Percentiles rank a stretch among this genome's conserved stretches.
These are phyloP conservation scores for Daldinia grandis DNA, from an alignment of 495 filamentous ascomycete genomes.

Conservation along the genomic window DNA sequence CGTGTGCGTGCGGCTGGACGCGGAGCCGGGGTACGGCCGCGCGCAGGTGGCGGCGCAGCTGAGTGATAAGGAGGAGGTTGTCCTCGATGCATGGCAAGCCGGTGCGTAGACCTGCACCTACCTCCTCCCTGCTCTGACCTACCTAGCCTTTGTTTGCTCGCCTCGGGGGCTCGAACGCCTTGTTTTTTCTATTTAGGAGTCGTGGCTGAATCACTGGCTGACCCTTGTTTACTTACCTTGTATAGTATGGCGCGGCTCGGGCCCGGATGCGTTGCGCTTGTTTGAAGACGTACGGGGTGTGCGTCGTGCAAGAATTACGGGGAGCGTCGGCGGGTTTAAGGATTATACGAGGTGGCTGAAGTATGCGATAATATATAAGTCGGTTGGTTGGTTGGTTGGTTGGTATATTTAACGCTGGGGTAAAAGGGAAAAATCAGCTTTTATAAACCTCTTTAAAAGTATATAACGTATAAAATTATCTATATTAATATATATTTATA, in stretches of 20 bases:
- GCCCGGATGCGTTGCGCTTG: conserved; percentile 50
- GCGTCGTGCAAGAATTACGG: conserved; percentile 50
- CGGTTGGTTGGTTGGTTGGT: no score
- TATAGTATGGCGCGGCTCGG: conserved; percentile 48
- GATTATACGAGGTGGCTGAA: conserved; percentile 58
- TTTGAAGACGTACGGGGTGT: conserved; percentile 64
- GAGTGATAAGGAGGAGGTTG: conserved; percentile 53
- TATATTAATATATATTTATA: no score
- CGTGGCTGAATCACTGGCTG: neutral
- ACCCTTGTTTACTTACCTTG: neutral
- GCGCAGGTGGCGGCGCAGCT: conserved; percentile 47
- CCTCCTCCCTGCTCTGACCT: neutral
- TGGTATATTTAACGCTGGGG: no score
- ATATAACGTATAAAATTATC: no score
- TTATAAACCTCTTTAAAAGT: no score
- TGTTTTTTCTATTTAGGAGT: neutral
- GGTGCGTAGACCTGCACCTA: conserved; percentile 6
- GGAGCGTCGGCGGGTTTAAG: conserved; percentile 52
- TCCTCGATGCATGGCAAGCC: conserved; percentile 57
- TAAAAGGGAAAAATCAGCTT: no score
- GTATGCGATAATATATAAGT: conserved; percentile 54
- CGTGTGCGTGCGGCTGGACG: conserved; percentile 58
- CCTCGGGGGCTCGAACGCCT: neutral
- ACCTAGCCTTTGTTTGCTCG: neutral
- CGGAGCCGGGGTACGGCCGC: conserved; percentile 50